Evolutionary conservation across 257 asterid genomes (phyloP).

Genomic region (Avicennia marina): DNA sequence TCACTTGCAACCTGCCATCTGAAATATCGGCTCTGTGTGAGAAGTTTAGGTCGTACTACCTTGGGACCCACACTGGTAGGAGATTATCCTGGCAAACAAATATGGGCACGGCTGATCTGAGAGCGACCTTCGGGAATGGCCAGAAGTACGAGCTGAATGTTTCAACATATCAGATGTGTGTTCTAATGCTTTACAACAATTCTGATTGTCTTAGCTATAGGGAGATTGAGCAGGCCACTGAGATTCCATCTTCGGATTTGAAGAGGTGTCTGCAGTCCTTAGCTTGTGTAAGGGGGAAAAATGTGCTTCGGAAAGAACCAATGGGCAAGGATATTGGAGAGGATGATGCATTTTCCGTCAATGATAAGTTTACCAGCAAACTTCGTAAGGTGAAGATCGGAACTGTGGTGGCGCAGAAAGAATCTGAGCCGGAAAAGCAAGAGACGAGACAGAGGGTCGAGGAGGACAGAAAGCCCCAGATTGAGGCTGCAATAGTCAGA

Average conservation of each 20-base stretch:
- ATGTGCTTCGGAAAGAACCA: slow-evolving; percentile 50
- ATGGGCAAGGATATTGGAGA: slow-evolving; percentile 58
- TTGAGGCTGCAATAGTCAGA: slow-evolving; percentile 56
- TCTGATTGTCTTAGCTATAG: slow-evolving; percentile 32
- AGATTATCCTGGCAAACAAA: slow-evolving; percentile 57
- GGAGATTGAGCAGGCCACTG: slow-evolving; percentile 61
- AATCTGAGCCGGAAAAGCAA: slow-evolving; percentile 56
- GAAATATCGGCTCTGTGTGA: slow-evolving; percentile 43
- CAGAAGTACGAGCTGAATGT: slow-evolving; percentile 54
- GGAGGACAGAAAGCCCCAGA: slow-evolving; percentile 60
- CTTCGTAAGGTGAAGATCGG: slow-evolving; percentile 50
- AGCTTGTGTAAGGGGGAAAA: slow-evolving; percentile 59
- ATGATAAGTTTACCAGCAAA: slow-evolving; percentile 48
- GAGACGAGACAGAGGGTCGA: slow-evolving; percentile 60
- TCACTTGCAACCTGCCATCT: slow-evolving; percentile 51
- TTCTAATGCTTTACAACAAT: slow-evolving; percentile 53
- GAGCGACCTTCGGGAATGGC: slow-evolving; percentile 44
- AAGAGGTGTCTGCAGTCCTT: slow-evolving; percentile 55
- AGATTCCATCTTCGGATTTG: slow-evolving; percentile 44
- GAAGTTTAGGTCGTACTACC: slow-evolving; percentile 53
- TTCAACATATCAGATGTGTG: slow-evolving; percentile 61
- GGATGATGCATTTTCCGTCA: slow-evolving; percentile 37
- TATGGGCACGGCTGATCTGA: slow-evolving; percentile 57
- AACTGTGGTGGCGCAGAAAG: slow-evolving; percentile 54
- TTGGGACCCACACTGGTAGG: slow-evolving; percentile 59